Conservation (phyloP, 1,139 yeast species). For the Hyphopichia burtonii region DNA sequence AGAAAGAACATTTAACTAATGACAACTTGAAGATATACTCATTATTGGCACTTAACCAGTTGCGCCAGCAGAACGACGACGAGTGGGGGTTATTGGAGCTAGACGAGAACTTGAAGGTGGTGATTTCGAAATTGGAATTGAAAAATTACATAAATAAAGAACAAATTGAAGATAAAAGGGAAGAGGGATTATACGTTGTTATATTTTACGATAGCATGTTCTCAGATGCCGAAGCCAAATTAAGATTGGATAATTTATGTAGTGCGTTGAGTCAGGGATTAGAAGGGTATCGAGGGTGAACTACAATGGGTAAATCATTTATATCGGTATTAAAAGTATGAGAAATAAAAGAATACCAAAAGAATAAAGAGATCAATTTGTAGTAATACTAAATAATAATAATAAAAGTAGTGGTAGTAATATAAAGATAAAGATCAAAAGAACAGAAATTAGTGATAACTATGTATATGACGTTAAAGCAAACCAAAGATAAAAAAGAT, state of each 20-base stretch:
- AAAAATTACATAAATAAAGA: background rate
- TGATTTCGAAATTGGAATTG: conserved; percentile 21
- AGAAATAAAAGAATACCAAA: too few species aligned
- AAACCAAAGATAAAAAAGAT: background rate
- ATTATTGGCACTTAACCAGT: conserved; percentile 41
- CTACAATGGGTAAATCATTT: background rate
- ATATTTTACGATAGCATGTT: conserved; percentile 32
- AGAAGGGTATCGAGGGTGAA: conserved; percentile 17
- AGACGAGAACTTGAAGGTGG: conserved; percentile 28
- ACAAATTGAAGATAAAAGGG: conserved; percentile 4
- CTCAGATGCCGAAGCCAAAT: conserved; percentile 44
- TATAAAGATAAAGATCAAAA: background rate
- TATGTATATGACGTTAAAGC: background rate
- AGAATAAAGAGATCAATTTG: background rate
- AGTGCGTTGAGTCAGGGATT: conserved; percentile 33
- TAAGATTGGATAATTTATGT: conserved; percentile 38
- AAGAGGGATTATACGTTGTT: conserved; percentile 20
- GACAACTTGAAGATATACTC: conserved; percentile 48
- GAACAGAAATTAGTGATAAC: background rate
- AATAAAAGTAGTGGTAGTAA: background rate
- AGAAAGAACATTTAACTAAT: conserved; percentile 18
- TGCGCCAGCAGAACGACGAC: conserved; percentile 16
- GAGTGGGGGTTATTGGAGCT: conserved; percentile 33
- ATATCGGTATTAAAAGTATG: too few species aligned
- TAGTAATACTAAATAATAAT: background rate